Evolutionary conservation across 2,329 filamentous ascomycete genomes (phyloP), one percentile per base, ranked within the genome.

Genomic region (Aciculosporium take): DNA sequence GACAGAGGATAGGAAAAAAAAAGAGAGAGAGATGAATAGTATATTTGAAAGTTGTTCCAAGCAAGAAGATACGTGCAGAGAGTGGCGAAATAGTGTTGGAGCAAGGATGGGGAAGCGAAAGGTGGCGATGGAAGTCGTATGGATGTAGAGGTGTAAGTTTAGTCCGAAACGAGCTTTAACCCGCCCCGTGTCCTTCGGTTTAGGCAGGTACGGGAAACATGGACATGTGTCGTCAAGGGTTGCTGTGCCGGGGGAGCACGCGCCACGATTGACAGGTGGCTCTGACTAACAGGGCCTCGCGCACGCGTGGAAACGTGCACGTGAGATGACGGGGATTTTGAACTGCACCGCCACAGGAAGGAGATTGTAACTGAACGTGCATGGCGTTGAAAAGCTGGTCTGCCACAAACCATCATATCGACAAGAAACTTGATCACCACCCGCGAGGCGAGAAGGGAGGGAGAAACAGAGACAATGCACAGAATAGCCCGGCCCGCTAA

Each of bases 171-270:
- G 34, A 25, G 34, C n/a, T 25, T 31, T 28, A 20, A 33, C 29
- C 20, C 29, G 27, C 33, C 15, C 38, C 31, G 41, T 41, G 39
- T 41, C 32, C 39, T 39, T 32, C 20, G 18, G 30, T 31, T 12
- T n/a, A 17, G 37, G 18, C 27, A 35, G 13, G 9, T 6, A 5
- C 21, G n/a, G 8, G 21, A 15, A 21, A 21, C 34, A 17, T 17
- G 55, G 55, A 57, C 55, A 57, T 55, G 52, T 58, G 55, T 57
- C 46, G 48, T 46, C 43, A 43, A 50, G 31, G 23, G 31, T 27
- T 27, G 13, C 25, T 35, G 20, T 18, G 20, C 7, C 12, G 25
- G 32, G 36, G n/a, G 28, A 29, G n/a, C 39, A 38, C 24, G 32
- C 24, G 39, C 39, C 31, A 35, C 39, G 27, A 30, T 21, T n/a